These are phyloP conservation scores for Claviceps capensis DNA, from an alignment of 2,329 filamentous ascomycete genomes.

Conservation along the genomic window DNA sequence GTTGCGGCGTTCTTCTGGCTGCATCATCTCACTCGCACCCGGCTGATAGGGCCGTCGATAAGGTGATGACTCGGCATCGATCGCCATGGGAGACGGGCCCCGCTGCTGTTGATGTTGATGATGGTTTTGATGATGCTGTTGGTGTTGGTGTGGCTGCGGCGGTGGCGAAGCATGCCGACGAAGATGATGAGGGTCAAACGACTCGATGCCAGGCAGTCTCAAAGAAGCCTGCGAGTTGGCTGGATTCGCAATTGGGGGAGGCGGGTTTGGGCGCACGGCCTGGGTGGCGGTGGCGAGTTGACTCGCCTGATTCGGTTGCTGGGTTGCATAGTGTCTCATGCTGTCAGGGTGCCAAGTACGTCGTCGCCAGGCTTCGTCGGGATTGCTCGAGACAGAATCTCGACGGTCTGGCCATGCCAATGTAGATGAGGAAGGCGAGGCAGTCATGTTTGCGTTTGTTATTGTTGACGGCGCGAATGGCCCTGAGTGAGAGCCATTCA, in stretches of 20 bases:
- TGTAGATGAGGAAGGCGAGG: constrained; percentile 52
- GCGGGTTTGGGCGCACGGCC: constrained; percentile 41
- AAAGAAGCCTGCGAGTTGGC: constrained; percentile 43
- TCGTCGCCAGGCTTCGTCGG: constrained; percentile 67
- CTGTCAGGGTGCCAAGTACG: constrained; percentile 86
- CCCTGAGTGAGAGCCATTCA: constrained; percentile 40
- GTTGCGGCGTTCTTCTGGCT: constrained; percentile 33
- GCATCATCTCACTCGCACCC: constrained; percentile 16
- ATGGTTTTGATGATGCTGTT: constrained; percentile 37
- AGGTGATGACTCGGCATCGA: constrained; percentile 40
- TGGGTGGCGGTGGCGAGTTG: constrained; percentile 67
- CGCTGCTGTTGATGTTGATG: constrained; percentile 39
- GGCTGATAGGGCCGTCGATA: constrained; percentile 18
- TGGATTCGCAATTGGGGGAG: constrained; percentile 31
- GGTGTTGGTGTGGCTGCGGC: constrained; percentile 33
- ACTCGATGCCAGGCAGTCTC: constrained; percentile 79
- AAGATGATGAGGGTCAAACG: constrained; percentile 65
- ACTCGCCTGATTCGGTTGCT: constrained; percentile 41
- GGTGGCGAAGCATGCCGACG: constrained; percentile 45
- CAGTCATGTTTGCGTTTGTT: constrained; percentile 40
- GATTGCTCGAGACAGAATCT: constrained; percentile 46
- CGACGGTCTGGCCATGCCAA: constrained; percentile 46
- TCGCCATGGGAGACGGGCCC: constrained; percentile 61
- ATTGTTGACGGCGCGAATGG: constrained; percentile 34
- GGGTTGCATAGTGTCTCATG: constrained; percentile 47